phyloP scores from a whole-genome alignment of 2,329 filamentous ascomycete genomes.

The Diplodia scrobiculata region DNA sequence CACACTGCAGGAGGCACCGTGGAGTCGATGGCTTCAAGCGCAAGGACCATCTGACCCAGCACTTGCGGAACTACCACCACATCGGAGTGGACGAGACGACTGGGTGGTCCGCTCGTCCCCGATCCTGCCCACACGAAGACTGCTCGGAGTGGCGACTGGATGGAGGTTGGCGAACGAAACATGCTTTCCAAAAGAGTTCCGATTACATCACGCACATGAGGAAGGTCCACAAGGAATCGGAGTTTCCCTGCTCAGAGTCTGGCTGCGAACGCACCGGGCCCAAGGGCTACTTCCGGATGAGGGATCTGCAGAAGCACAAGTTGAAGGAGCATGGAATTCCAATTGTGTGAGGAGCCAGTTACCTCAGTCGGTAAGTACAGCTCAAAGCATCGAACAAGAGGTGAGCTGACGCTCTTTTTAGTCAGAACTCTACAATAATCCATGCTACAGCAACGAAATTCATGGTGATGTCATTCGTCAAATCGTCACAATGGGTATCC shows the following conservation, averaged over 20 bases:
- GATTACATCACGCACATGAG: slow-evolving; percentile 46
- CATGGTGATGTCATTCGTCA: too few relatives aligned
- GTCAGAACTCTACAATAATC: too few relatives aligned
- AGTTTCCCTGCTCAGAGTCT: slow-evolving; percentile 39
- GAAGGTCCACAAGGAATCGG: slow-evolving; percentile 41
- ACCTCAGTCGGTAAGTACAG: background rate
- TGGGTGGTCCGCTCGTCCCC: background rate
- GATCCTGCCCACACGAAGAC: slow-evolving; percentile 33
- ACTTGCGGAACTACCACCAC: slow-evolving; percentile 45
- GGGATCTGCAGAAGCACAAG: slow-evolving; percentile 32
- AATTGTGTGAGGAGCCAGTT: background rate
- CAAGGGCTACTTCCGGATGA: slow-evolving; percentile 33
- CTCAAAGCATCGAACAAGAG: too few relatives aligned
- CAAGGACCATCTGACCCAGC: slow-evolving; percentile 46
- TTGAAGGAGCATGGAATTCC: slow-evolving; percentile 32
- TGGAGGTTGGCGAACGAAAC: too few relatives aligned
- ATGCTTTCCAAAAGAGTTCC: slow-evolving; percentile 32
- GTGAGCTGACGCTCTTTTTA: too few relatives aligned
- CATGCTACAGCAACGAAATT: too few relatives aligned
- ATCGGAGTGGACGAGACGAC: slow-evolving; percentile 35
- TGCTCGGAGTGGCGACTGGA: slow-evolving; percentile 36
- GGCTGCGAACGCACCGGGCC: slow-evolving; percentile 37
- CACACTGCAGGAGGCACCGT: slow-evolving; percentile 40
- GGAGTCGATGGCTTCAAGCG: slow-evolving; percentile 43
- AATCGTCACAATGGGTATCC: too few relatives aligned